These are phyloP conservation scores for Globisporangium paroecandrum DNA, from an alignment of 352 stramenopile genomes.

Conservation along the genomic window DNA sequence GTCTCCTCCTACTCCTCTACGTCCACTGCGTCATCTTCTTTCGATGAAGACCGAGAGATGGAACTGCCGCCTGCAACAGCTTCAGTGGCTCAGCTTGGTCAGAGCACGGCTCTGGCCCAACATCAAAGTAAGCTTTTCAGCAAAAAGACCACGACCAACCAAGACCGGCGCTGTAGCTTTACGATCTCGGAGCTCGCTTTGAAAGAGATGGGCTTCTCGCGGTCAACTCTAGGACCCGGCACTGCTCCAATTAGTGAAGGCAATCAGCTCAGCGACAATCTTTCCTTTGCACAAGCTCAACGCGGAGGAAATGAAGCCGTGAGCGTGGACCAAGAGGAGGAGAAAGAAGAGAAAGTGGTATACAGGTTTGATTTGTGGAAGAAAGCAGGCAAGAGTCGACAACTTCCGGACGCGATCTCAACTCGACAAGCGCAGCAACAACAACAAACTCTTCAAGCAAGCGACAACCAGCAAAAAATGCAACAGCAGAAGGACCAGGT, in stretches of 20 bases:
- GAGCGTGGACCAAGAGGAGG: constrained; percentile 11
- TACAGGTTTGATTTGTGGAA: constrained; percentile 63
- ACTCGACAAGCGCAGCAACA: constrained; percentile 1
- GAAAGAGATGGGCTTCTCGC: constrained; percentile 42
- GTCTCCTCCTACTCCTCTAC: background rate
- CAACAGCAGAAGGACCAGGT: background rate
- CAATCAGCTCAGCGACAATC: constrained; percentile 8
- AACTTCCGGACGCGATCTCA: constrained; percentile 50
- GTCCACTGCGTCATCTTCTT: constrained; percentile 5
- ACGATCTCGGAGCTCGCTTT: constrained; percentile 50
- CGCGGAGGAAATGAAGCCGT: background rate
- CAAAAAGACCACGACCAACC: constrained; percentile 21
- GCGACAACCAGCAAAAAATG: background rate
- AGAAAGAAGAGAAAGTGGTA: constrained; percentile 26
- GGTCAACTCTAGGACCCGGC: constrained; percentile 24
- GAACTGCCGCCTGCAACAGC: too few species aligned
- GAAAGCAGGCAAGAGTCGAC: constrained; percentile 37
- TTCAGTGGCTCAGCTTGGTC: background rate
- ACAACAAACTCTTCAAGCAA: background rate
- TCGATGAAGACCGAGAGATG: background rate
- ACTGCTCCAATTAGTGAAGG: constrained; percentile 18
- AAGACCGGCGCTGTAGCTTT: constrained; percentile 62
- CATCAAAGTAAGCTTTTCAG: background rate
- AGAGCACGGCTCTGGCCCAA: background rate
- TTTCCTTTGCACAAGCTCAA: too few species aligned